Evolutionary conservation across 257 asterid species (phyloP), one percentile per base, ranked within the genome.

Genomic region (Paraleonurus japonicus): DNA sequence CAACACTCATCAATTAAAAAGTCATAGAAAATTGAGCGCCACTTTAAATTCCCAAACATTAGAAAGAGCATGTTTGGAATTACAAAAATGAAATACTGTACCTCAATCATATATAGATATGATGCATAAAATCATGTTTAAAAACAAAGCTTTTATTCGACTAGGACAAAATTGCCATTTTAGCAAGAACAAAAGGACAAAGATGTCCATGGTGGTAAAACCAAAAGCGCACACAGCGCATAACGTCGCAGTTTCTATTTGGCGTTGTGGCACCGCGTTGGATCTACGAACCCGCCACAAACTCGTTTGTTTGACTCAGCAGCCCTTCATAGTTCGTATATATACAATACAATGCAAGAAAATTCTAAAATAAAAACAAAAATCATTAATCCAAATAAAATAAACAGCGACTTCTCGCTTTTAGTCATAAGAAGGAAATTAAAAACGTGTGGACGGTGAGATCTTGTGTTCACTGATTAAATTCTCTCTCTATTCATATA

Each of bases 381-480:
- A 15, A 45, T 4, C 32, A 12, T 3, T 20, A 41, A 39, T 58
- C 35, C 37, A 43, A 54, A 5, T 1, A 22, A 65, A 62, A 37
- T 0, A 7, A 45, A 62, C 15, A 47, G 58, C 37, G 22, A 39
- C 12, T 61, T 50, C 66, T 51, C 13, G 37, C 73, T 51, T 70
- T 74, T 81, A 79, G 77, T 82, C 84, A 50, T 60, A 65, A 15
- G 32, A 27, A 73, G 50, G 51, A 76, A 69, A 76, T 72, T 13
- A 73, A 79, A 86, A 86, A 82, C 88, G 92, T 86, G 92, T 86
- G 89, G 89, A 66, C 87, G 89, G 89, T 83, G 79, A 72, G 70
- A 73, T 77, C 61, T 7, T 26, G 4, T 58, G 19, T 5, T 70
- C 43, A 41, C 67, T 54, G 2, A 9, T 66, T 65, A 11, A 10